Evolutionary conservation across 495 filamentous ascomycete genomes (phyloP), one percentile per base, ranked within the genome.

Genomic region (Ascobolus immersus): DNA sequence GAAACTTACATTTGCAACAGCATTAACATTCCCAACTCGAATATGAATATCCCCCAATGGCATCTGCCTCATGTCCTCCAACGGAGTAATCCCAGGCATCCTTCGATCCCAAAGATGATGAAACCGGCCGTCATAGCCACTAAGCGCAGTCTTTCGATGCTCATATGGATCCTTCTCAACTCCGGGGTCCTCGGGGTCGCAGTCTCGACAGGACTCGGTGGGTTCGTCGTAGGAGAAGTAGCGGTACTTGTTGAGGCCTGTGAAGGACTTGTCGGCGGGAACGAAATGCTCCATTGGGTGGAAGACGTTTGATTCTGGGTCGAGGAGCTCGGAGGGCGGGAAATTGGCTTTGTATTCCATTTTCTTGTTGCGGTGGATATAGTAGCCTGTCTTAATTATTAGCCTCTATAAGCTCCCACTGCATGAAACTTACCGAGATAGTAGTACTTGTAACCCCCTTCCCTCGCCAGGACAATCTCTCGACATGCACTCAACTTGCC

Each of bases 271-370:
- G 17, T 68, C 62, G 44, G n/a, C n/a, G n/a, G n/a, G n/a, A n/a
- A n/a, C n/a, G n/a, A n/a, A n/a, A n/a, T n/a, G n/a, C n/a, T 80
- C 67, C 2, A 96, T 56, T 1, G 59, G 58, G 42, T 78, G 62
- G 82, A 82, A 96, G 17, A 59, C 52, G 41, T 75, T 54, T 0
- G 62, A 69, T 44, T 81, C 68, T 1, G 76, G 78, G 46, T 92
- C 73, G 18, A 94, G 61, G 12, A 96, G 60, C 40, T 79, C 72
- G 45, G 82, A 73, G 1, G 86, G 84, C 9, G 58, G 55, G 53
- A 78, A 96, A 26, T 77, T 66, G 37, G 67, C 80, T 55, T 96
- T 96, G 59, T 96, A 96, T 38, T 64, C 60, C 77, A 81, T 79
- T 45, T 82, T 81, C 26, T 61, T 55, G 45, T 73, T 79, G 18